Conservation (phyloP, 495 filamentous ascomycete species). For the Astrothelium macrocarpum region DNA sequence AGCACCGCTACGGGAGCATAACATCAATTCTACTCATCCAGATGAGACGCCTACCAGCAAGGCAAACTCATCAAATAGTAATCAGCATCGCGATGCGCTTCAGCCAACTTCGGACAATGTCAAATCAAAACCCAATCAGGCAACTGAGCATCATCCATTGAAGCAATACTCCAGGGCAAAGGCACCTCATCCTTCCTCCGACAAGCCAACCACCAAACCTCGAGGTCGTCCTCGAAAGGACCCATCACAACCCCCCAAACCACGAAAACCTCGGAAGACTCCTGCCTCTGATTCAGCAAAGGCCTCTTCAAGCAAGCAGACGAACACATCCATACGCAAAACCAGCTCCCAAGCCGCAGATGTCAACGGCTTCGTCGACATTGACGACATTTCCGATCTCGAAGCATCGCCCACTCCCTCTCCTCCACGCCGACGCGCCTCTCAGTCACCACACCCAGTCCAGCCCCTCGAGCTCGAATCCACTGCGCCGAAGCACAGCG, state of each 20-base stretch:
- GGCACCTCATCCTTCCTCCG: not conserved
- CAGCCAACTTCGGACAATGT: not conserved
- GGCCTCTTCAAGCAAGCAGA: not conserved
- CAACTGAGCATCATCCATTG: not conserved
- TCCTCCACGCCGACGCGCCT: slow-evolving; percentile 25
- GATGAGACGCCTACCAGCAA: not conserved
- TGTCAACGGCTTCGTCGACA: slow-evolving; percentile 16
- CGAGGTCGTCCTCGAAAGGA: slow-evolving; percentile 24
- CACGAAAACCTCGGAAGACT: slow-evolving; percentile 9
- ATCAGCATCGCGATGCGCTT: not conserved
- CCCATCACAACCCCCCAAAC: slow-evolving; percentile 5
- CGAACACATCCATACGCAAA: not conserved
- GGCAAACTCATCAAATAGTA: not conserved
- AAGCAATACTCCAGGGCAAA: not conserved
- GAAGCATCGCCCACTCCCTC: slow-evolving; percentile 26
- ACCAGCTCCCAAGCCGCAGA: slow-evolving; percentile 11
- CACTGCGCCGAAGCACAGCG: not conserved
- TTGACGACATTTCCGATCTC: slow-evolving; percentile 32
- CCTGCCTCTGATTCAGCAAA: not conserved
- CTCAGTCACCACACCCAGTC: slow-evolving; percentile 10
- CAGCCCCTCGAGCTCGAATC: slow-evolving; percentile 12
- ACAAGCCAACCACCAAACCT: slow-evolving; percentile 10
- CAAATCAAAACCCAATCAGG: not conserved
- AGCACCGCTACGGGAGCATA: not conserved
- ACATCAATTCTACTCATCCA: not conserved